Percentiles rank a stretch among this genome's conserved stretches.
These are phyloP conservation scores for Lojkania enalia DNA, from an alignment of 2,329 filamentous ascomycete genomes.

Conservation along the genomic window DNA sequence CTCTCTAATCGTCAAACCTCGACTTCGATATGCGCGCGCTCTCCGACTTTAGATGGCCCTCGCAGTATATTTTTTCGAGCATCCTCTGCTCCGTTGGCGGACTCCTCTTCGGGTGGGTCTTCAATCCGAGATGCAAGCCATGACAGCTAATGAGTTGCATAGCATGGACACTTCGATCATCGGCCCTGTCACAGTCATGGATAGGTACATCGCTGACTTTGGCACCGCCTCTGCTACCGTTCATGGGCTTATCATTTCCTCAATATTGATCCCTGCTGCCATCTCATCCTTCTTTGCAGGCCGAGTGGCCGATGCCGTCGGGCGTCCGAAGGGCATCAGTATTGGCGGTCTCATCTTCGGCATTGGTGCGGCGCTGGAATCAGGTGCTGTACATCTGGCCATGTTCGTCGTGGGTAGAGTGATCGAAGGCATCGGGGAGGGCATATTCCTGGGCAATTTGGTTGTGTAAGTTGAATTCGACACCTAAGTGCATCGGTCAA, in stretches of 20 bases:
- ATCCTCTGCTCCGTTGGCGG: constrained; percentile 18
- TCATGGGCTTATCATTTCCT: constrained; percentile 62
- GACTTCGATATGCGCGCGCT: no score
- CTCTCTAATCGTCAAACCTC: no score
- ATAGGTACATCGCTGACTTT: constrained; percentile 54
- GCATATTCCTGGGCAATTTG: constrained; percentile 57
- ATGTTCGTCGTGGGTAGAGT: constrained; percentile 61
- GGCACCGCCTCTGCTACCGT: constrained; percentile 56
- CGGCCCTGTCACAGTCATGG: constrained; percentile 63
- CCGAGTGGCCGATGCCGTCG: constrained; percentile 58
- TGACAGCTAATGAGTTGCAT: neutral
- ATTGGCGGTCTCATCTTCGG: constrained; percentile 58
- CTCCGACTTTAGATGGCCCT: no score
- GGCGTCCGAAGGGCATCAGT: constrained; percentile 56
- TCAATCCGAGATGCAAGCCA: neutral
- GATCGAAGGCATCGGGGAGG: constrained; percentile 63
- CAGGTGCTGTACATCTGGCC: constrained; percentile 49
- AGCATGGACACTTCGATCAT: constrained; percentile 58
- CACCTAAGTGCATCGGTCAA: no score
- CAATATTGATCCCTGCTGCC: constrained; percentile 60
- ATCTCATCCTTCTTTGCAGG: constrained; percentile 61
- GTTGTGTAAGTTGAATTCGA: no score
- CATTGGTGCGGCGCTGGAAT: constrained; percentile 58
- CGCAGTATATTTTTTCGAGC: no score
- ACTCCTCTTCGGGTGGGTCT: constrained; percentile 17